Evolutionary conservation across 2,329 filamentous ascomycete species (phyloP), one percentile per base, ranked within the genome.

Genomic region (Diaporthe sp.): DNA sequence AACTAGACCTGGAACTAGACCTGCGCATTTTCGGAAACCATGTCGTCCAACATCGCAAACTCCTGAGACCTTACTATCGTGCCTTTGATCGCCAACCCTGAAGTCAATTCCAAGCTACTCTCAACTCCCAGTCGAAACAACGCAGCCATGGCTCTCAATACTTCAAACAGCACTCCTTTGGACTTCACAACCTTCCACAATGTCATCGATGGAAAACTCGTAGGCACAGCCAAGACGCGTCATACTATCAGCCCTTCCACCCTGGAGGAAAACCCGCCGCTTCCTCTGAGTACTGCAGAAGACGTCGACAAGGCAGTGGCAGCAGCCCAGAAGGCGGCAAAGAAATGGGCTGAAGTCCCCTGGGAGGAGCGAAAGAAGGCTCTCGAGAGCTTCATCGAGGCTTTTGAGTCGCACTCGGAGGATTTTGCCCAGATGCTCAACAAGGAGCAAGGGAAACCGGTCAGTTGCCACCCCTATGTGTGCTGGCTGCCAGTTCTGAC

Each of bases 131-230:
- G 22, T 46, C 37, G 15, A 28, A 62, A 31, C n/a, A 31, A 62
- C 34, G 37, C 39, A 62, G 59, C 22, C 39, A 62, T 62, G 59
- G 59, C 59, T 44, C 12, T n/a, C 39, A 44, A 62, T 28, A 28
- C 12, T 46, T 44, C 59, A 7, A 44, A 62, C 39, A 28, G 25
- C 59, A 62, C 59, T 44, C 28, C 34, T n/a, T 72, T 57, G 39
- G 59, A 62, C 39, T 62, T 62, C 6, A 62, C 59, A 31, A 62
- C 59, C 13, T 62, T 62, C 12, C 59, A 44, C 34, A 72, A 72
- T 72, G 55, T 58, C 34, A 72, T 72, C 39, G 68, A 57, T 44
- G 68, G 68, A 34, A 53, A 59, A 44, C 25, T 44, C 31, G 55
- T 31, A 9, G 39, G 39, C 39, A 57, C 28, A 17, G 31, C 19